Percentiles rank a stretch among this genome's conserved stretches.
These are phyloP conservation scores for Chaetomium tenue DNA, from an alignment of 495 filamentous ascomycete genomes.

Conservation along the genomic window DNA sequence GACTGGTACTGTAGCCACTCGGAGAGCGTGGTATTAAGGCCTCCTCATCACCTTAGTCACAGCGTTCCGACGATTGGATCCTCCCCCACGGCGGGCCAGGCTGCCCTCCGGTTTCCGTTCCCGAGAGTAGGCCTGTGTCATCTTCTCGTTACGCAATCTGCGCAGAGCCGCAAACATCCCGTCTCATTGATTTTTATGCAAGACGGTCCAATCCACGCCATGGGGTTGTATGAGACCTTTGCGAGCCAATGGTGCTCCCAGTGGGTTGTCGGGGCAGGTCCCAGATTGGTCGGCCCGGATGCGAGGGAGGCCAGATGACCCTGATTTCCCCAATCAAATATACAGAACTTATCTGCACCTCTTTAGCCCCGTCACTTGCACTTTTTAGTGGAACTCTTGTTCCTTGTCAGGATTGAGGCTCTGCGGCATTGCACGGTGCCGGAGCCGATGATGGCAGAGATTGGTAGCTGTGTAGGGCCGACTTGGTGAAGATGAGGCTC, in stretches of 20 bases:
- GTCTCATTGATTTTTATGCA: background rate
- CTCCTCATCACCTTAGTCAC: background rate
- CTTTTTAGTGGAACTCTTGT: background rate
- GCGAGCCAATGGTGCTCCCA: background rate
- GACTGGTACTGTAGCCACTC: background rate
- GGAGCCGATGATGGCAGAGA: background rate
- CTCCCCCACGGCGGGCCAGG: background rate
- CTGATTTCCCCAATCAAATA: slow-evolving; percentile 3
- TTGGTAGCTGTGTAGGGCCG: background rate
- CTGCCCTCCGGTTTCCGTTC: background rate
- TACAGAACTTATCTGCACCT: background rate
- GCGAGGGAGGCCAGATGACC: slow-evolving; percentile 9
- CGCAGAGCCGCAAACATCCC: slow-evolving; percentile 5
- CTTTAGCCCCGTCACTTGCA: background rate
- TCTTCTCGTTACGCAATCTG: slow-evolving; percentile 1
- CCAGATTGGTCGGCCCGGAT: slow-evolving; percentile 3
- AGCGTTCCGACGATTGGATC: background rate
- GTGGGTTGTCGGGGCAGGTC: background rate
- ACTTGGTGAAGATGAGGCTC: slow-evolving; percentile 8
- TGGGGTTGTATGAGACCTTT: background rate
- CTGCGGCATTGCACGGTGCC: slow-evolving; percentile 22
- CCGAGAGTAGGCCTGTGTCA: background rate
- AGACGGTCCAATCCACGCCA: background rate
- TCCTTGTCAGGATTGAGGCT: slow-evolving; percentile 16
- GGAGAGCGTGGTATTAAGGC: background rate